Base-by-base conservation (phyloP, 2,329 filamentous ascomycete species). In the Diplodia scrobiculata region DNA sequence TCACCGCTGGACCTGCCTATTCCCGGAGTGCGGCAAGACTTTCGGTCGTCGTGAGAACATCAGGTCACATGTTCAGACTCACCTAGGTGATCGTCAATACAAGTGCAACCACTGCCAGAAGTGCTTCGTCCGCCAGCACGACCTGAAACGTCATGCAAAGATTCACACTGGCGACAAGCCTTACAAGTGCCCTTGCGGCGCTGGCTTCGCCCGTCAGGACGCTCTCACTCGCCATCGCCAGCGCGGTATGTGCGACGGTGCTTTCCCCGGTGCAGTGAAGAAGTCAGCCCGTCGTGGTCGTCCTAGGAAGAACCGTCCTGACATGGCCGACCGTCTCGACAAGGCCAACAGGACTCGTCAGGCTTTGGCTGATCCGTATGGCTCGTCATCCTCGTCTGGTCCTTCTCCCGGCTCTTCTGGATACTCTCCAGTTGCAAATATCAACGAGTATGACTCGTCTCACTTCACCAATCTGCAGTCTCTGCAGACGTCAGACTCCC, bases 1-100 rank as follows among this genome's bases (percentile, higher is more conserved):
- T 63, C 77, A 78, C 69, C 78, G 81, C 45, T 83, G 80, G 77
- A 80, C 77, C 11, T 84, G 82, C 71, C 74, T 83, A 17, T 83
- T 77, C 71, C 82, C 91, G 9, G 88, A 88, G 32, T 99, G 95
- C 78, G 86, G 88, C 71, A 96, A 97, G 78, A 87, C 88, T 63
- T 98, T 99, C 75, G 94, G 93, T n/a, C 87, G 95, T 71, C 96
- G 97, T 77, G 95, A 99, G 78, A 98, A 99, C 79, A 97, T 98
- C 82, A 96, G 97, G 77, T 96, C 93, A 0, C 95, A 99, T 77
- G 91, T 99, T 14, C 95, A 99, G 79, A 99, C 95, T 3, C 95
- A 99, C 79, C 88, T 99, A 69, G 95, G 96, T 73, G 95, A 99
- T 77, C 87, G 95, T 55, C 95, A 97, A 76, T 99, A 92, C 80